Base-by-base conservation (phyloP, 2,329 filamentous ascomycete species). In the Aspergillus sergii region DNA sequence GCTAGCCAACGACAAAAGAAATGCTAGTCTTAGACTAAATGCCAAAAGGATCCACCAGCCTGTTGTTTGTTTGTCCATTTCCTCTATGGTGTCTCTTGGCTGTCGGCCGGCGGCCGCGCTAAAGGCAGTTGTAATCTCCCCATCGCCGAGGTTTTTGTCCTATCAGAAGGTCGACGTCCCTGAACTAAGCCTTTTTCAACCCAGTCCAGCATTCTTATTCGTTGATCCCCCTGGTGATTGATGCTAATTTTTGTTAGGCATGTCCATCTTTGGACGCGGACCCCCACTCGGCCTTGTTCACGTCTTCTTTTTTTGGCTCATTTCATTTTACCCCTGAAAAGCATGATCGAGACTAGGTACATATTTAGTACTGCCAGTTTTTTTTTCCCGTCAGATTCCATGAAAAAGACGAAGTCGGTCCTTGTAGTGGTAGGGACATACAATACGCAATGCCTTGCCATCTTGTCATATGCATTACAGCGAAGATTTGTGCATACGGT, bases 1-100 rank as follows among this genome's bases (percentile, higher is more conserved):
- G 32, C 16, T 26, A 48, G 53, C 56, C 53, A 62, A 51, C 50
- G n/a, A 51, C 36, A 56, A 60, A 45, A 57, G 32, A 55, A 55
- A 14, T 46, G 58, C 60, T 65, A 64, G 59, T 51, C 30, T 46
- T 14, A 16, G 45, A 57, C 54, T 34, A 58, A 56, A 58, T 34
- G 36, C 45, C 53, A 58, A 55, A 57, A 53, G 55, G 51, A 32
- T 59, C 61, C 61, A 57, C 56, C 39, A 28, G 32, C 14, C 41
- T 50, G 43, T 58, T 61, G 57, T 62, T 66, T 67, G 66, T 66
- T 67, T 64, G 61, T 55, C 43, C 21, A 58, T 61, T 61, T 59
- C 41, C 50, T 54, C 59, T 58, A 54, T 48, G 36, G 57, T 55
- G 53, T 45, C 57, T 30, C 58, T 55, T 61, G 55, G 64, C 57